Conservation (phyloP, 495 filamentous ascomycete genomes). For the Aspergillus wentii region DNA sequence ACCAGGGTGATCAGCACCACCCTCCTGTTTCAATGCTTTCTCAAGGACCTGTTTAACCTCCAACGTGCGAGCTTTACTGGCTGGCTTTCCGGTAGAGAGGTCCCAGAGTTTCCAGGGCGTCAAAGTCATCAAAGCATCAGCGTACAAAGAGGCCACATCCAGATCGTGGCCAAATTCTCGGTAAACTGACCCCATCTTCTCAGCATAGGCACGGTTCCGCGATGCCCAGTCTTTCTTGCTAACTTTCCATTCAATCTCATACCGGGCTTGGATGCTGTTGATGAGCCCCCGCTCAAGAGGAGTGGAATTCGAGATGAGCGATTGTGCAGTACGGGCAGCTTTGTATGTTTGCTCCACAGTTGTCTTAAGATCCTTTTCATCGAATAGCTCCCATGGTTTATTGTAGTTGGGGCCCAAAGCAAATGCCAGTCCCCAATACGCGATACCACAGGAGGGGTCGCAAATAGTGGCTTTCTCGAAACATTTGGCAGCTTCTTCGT, state of each 20-base stretch:
- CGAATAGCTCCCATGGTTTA: slow-evolving; percentile 61
- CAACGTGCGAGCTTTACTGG: slow-evolving; percentile 41
- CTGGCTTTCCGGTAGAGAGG: slow-evolving; percentile 49
- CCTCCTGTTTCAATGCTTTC: slow-evolving; percentile 32
- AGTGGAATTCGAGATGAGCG: slow-evolving; percentile 15
- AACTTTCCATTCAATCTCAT: slow-evolving; percentile 29
- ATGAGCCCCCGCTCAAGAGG: slow-evolving; percentile 49
- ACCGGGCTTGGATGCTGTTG: slow-evolving; percentile 47
- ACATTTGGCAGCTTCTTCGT: slow-evolving; percentile 54
- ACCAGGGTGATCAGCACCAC: slow-evolving; percentile 45
- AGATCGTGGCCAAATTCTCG: slow-evolving; percentile 42
- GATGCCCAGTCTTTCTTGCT: slow-evolving; percentile 32
- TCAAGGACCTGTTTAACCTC: slow-evolving; percentile 52
- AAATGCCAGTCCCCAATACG: slow-evolving; percentile 62
- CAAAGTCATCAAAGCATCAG: slow-evolving; percentile 61
- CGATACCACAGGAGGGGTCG: slow-evolving; percentile 52
- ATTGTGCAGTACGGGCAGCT: slow-evolving; percentile 32
- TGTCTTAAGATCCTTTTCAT: slow-evolving; percentile 38
- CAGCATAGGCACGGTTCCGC: slow-evolving; percentile 49
- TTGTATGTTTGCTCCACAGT: slow-evolving; percentile 33
- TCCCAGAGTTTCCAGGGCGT: slow-evolving; percentile 61
- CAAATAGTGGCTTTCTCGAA: slow-evolving; percentile 50
- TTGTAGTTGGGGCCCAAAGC: slow-evolving; percentile 65
- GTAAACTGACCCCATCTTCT: slow-evolving; percentile 53
- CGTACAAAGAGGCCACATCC: slow-evolving; percentile 54